Evolutionary conservation across 441 rosid genomes (phyloP), one percentile per base, ranked within the genome.

Genomic region (Macaranga tanarius): DNA sequence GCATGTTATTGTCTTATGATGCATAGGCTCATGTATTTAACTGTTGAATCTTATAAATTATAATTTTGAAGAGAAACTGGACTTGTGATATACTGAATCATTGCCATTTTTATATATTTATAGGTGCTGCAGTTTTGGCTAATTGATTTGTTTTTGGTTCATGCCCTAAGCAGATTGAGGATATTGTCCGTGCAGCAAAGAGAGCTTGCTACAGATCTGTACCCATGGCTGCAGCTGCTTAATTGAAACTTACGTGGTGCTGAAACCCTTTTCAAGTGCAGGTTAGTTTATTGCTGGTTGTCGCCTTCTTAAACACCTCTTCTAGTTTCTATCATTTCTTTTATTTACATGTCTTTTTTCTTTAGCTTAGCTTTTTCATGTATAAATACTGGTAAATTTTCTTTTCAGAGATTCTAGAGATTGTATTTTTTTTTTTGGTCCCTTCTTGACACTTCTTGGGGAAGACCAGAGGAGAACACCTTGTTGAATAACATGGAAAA

Each of bases 111-210:
- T 23, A 47, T 13, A 60, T 70, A 26, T 28, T 40, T 54, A n/a
- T 22, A 11, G 54, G n/a, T 57, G 67, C 45, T 23, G 6, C 31
- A 40, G 11, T 31, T 59, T 67, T 62, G 48, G 68, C 34, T 20
- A n/a, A 34, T 10, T n/a, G 19, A 23, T 62, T 60, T 31, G 23
- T 50, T 55, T 31, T 75, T 65, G 59, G 73, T 25, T 58, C 50
- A 8, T 71, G 47, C 64, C 52, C 70, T 76, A 17, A 77, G 67
- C 80, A 91, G 96, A 78, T 88, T 66, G 92, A 88, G 75, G 94
- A 91, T 73, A 88, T 89, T 26, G 90, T 88, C 5, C 89, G 90
- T 42, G 97, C 97, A 22, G 92, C 90, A 17, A 88, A 84, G 85
- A 85, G 97, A 85, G 87, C 86, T 76, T 91, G 97, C 86, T 77